phyloP scores from a whole-genome alignment of 345 rosid genomes.

The Populus davidiana region DNA sequence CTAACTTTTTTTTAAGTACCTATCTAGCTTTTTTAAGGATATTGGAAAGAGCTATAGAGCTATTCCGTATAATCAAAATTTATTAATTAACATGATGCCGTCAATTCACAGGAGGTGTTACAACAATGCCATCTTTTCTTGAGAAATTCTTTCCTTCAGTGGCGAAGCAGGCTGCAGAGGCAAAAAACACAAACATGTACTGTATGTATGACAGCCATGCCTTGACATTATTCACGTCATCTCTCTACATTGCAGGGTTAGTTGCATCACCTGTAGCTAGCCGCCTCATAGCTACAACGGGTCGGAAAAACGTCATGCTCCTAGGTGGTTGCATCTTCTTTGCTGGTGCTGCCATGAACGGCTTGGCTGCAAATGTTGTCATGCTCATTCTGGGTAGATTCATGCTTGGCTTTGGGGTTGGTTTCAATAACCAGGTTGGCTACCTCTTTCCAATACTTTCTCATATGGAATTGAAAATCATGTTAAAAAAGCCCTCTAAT shows the following conservation, averaged over 20 bases:
- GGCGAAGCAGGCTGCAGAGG: conserved; percentile 43
- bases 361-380: conserved; percentile 51
- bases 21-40: too few species aligned
- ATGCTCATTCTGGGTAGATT: conserved; percentile 75
- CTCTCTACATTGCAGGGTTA: conserved; percentile 70
- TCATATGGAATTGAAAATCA: too few species aligned
- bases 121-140: conserved; percentile 87
- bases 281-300: conserved; percentile 47
- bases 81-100: not conserved
- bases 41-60: too few species aligned
- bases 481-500: too few species aligned
- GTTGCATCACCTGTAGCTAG: conserved; percentile 65
- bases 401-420: conserved; percentile 84
- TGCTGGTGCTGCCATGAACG: conserved; percentile 66
- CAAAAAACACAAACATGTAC: conserved; percentile 49
- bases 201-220: conserved; percentile 61
- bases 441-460: not conserved
- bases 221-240: conserved; percentile 71
- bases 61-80: too few species aligned
- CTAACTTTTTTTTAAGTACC: too few species aligned
- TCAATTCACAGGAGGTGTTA: conserved; percentile 62
- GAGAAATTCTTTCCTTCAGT: conserved; percentile 69
- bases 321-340: conserved; percentile 73
- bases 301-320: conserved; percentile 71
- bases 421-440: conserved; percentile 78